phyloP scores from a whole-genome alignment of 2,329 filamentous ascomycete genomes.

The Epichloe scottii region DNA sequence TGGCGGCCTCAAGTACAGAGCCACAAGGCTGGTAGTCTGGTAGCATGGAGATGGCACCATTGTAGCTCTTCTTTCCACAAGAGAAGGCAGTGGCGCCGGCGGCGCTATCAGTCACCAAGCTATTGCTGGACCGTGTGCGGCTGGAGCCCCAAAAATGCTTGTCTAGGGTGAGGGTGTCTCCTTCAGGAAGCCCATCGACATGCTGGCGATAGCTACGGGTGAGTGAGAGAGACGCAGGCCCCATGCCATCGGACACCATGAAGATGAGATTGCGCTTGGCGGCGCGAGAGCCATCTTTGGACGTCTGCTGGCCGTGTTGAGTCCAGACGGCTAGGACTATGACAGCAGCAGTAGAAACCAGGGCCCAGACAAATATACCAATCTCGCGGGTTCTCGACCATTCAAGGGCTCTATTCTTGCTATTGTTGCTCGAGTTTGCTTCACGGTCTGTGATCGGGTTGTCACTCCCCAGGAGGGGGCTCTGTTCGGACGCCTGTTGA shows the following conservation, averaged over 20 bases:
- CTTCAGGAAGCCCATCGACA: slow-evolving; percentile 56
- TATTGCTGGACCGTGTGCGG: slow-evolving; percentile 71
- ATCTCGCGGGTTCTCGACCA: slow-evolving; percentile 6
- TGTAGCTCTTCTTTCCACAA: slow-evolving; percentile 89
- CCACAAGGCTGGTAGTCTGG: slow-evolving; percentile 81
- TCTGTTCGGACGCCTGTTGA: slow-evolving; percentile 4
- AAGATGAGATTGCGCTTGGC: slow-evolving; percentile 91
- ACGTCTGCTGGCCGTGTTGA: slow-evolving; percentile 53
- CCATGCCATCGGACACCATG: slow-evolving; percentile 99
- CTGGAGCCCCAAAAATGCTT: slow-evolving; percentile 83
- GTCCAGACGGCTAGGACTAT: slow-evolving; percentile 38
- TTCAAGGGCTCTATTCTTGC: slow-evolving; percentile 72
- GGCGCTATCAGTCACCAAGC: slow-evolving; percentile 85
- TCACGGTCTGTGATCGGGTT: slow-evolving; percentile 36
- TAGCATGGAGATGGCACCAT: slow-evolving; percentile 83
- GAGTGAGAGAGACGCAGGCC: slow-evolving; percentile 76
- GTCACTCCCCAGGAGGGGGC: slow-evolving; percentile 2
- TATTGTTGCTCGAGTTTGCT: slow-evolving; percentile 61
- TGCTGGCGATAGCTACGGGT: slow-evolving; percentile 80
- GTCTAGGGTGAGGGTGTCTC: slow-evolving; percentile 70
- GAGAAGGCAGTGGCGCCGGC: slow-evolving; percentile 96
- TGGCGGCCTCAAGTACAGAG: slow-evolving; percentile 85
- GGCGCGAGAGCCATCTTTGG: slow-evolving; percentile 22
- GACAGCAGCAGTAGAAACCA: slow-evolving; percentile 4
- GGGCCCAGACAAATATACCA: slow-evolving; percentile 5